Conservation (phyloP, 768 basidiomycete genomes). For the Cyathus striatus region DNA sequence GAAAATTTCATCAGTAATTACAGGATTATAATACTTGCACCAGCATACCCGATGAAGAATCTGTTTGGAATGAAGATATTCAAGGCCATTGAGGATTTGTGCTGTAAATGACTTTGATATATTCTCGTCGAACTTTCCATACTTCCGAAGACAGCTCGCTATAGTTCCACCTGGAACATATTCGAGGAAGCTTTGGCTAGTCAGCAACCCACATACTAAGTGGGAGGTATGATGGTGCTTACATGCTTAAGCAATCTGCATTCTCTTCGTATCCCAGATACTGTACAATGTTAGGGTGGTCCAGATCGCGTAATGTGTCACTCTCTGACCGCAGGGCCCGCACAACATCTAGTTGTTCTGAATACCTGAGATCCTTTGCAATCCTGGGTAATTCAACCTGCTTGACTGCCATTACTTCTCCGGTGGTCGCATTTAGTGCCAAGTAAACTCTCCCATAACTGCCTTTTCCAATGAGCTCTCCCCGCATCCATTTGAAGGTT, state of each 20-base stretch:
- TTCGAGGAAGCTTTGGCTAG: constrained; percentile 82
- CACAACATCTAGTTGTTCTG: constrained; percentile 61
- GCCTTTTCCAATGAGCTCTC: constrained; percentile 91
- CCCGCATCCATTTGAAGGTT: constrained; percentile 89
- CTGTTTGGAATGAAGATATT: constrained; percentile 79
- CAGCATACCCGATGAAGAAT: constrained; percentile 77
- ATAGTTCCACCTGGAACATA: constrained; percentile 96
- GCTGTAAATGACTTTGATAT: constrained; percentile 81
- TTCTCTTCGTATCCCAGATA: constrained; percentile 88
- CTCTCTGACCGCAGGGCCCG: constrained; percentile 84
- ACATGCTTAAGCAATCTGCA: constrained; percentile 74
- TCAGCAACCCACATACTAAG: too few relatives aligned
- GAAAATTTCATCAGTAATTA: constrained; percentile 1
- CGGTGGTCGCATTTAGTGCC: constrained; percentile 83
- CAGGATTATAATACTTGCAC: not conserved
- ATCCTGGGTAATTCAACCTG: constrained; percentile 87
- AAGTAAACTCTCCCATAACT: constrained; percentile 91
- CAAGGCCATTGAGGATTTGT: constrained; percentile 83
- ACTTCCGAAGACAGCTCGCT: constrained; percentile 66
- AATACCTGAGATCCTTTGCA: constrained; percentile 65
- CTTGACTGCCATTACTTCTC: constrained; percentile 94
- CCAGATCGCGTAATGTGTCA: constrained; percentile 79
- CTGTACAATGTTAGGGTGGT: constrained; percentile 88
- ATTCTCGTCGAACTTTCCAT: constrained; percentile 79
- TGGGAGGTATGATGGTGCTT: too few relatives aligned